These are phyloP conservation scores for Spathaspora sp. DNA, from an alignment of 1,139 yeast species.

Conservation along the genomic window DNA sequence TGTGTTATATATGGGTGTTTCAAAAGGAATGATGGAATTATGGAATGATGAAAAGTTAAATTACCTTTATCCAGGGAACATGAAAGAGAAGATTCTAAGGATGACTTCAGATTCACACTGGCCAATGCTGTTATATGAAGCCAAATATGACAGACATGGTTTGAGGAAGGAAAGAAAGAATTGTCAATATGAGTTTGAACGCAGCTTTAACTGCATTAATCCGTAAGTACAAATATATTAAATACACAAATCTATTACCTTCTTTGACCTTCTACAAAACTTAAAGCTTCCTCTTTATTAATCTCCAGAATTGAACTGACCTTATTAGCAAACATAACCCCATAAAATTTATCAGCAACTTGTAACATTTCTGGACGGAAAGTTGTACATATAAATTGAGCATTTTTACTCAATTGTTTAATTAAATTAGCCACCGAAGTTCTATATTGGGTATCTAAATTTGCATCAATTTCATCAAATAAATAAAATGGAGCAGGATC, in stretches of 20 bases:
- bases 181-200: too few relatives aligned
- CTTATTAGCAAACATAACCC: conserved; percentile 81
- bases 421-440: conserved; percentile 83
- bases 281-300: conserved; percentile 68
- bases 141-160: too few relatives aligned
- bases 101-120: too few relatives aligned
- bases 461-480: conserved; percentile 96
- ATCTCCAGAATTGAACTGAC: conserved; percentile 79
- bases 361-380: conserved; percentile 91
- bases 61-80: conserved; percentile 13
- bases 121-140: too few relatives aligned
- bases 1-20: conserved; percentile 20
- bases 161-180: too few relatives aligned
- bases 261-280: conserved; percentile 71
- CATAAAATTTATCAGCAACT: conserved; percentile 84
- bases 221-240: not conserved
- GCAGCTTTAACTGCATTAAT: too few relatives aligned
- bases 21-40: conserved; percentile 27
- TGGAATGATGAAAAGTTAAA: conserved; percentile 21
- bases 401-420: conserved; percentile 57
- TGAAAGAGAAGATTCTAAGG: conserved; percentile 4
- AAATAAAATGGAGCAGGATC: conserved; percentile 97
- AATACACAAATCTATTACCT: not conserved
- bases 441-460: conserved; percentile 89
- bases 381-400: conserved; percentile 95